Evolutionary conservation across 352 stramenopile species (phyloP), one percentile per base, ranked within the genome.

Genomic region (Pythium brachiatum): DNA sequence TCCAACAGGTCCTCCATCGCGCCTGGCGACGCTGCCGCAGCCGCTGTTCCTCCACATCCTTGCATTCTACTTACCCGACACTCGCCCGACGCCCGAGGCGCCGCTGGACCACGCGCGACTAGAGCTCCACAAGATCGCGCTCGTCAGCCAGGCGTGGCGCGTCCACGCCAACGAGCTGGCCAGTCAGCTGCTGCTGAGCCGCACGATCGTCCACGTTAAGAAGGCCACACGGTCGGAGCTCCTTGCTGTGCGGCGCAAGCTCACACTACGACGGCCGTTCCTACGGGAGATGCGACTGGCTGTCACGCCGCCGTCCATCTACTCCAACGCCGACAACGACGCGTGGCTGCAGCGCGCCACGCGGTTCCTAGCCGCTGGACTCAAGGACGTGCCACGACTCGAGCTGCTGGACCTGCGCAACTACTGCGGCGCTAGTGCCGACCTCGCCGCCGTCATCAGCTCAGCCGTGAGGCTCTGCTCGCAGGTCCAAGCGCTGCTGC

Each of bases 321-420:
- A 57, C 29, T 34, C 38, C 16, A 57, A 26, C 15, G 31, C 18
- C 18, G 27, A 57, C 18, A 57, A 34, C 16, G 25, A 34, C n/a
- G 51, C 20, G 51, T 57, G 51, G 51, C 27, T 57, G 16, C 29
- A 57, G 18, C 51, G 29, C 51, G 29, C 46, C 27, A 43, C 51
- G 51, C 51, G 29, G 51, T 44, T 57, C 51, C 29, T 57, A 15
- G 16, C 13, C 16, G 51, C 51, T 29, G 41, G 31, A 23, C 34
- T 34, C 29, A 44, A 44, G 38, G 51, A 34, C 20, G 32, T 38
- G 52, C 52, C 31, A 8, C 32, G 34, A 7, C 52, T 58, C 1
- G 32, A 58, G 52, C 23, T 58, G 52, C 32, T 58, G 20, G 52
- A 58, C 21, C 52, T 58, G 21, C 52, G 52, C 21, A 58, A 58